Conservation (phyloP, 2,329 filamentous ascomycete species). For the Penicillium sp. region DNA sequence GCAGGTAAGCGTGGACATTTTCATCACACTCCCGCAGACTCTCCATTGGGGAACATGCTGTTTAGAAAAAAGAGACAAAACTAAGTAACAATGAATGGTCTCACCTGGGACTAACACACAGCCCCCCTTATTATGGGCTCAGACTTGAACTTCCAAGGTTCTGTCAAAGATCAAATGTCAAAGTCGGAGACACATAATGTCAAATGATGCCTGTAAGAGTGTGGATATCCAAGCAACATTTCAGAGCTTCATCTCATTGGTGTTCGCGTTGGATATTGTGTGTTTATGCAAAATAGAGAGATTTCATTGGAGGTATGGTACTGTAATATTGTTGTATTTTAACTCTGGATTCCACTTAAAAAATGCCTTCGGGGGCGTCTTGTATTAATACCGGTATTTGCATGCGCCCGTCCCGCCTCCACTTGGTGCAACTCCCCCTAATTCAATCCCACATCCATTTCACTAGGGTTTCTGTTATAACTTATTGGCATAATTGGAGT, state of each 20-base stretch:
- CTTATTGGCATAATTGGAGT: neutral
- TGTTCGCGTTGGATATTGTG: neutral
- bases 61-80: neutral
- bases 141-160: neutral
- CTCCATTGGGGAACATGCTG: neutral
- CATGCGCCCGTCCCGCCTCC: constrained; percentile 4
- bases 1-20: constrained; percentile 3
- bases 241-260: neutral
- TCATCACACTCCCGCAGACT: constrained; percentile 3
- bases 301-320: neutral
- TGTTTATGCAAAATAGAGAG: neutral
- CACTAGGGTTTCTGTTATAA: constrained; percentile 1
- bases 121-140: neutral
- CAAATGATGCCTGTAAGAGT: neutral
- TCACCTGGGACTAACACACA: neutral
- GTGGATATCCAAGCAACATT: neutral
- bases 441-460: constrained; percentile 10
- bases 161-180: neutral
- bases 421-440: constrained; percentile 5
- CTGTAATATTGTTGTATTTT: neutral
- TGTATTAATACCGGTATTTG: constrained; percentile 6
- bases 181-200: neutral
- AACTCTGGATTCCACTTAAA: neutral
- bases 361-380: neutral
- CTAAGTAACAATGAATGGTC: neutral